Percentiles rank a stretch among this genome's conserved stretches.
phyloP scores from a whole-genome alignment of 176 grass and related monocot species.

The Oryza nivara region DNA sequence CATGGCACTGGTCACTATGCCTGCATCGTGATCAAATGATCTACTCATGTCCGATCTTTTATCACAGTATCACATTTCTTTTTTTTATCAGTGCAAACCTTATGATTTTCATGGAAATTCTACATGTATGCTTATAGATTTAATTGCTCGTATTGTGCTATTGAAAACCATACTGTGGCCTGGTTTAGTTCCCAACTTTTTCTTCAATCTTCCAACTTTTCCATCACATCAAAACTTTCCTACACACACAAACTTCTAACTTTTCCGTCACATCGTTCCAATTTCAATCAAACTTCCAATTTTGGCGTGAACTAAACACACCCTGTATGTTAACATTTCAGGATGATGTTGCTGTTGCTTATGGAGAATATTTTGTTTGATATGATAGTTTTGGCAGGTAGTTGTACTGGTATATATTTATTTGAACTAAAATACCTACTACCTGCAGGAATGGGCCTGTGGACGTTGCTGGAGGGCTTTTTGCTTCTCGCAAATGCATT shows the following conservation, averaged over 20 bases:
- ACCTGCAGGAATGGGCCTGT: conserved; percentile 73
- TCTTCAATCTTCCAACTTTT: too few species aligned
- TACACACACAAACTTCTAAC: too few species aligned
- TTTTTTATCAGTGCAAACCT: not conserved
- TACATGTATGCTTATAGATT: not conserved
- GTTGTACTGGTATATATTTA: too few species aligned
- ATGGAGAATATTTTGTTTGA: not conserved
- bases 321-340: not conserved
- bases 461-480: conserved; percentile 77
- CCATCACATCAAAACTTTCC: too few species aligned
- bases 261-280: too few species aligned
- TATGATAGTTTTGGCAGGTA: too few species aligned
- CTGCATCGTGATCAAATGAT: not conserved
- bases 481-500: conserved; percentile 80
- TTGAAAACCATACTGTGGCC: not conserved
- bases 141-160: not conserved
- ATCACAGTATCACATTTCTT: not conserved
- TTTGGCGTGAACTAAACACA: too few species aligned
- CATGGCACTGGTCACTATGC: not conserved
- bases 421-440: conserved; percentile 37
- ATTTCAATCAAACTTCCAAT: too few species aligned
- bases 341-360: not conserved
- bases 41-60: not conserved
- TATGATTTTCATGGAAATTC: not conserved
- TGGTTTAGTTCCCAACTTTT: too few species aligned